These are phyloP conservation scores for Fraxinus sp. DNA, from an alignment of 305 asterid genomes.

Conservation along the genomic window DNA sequence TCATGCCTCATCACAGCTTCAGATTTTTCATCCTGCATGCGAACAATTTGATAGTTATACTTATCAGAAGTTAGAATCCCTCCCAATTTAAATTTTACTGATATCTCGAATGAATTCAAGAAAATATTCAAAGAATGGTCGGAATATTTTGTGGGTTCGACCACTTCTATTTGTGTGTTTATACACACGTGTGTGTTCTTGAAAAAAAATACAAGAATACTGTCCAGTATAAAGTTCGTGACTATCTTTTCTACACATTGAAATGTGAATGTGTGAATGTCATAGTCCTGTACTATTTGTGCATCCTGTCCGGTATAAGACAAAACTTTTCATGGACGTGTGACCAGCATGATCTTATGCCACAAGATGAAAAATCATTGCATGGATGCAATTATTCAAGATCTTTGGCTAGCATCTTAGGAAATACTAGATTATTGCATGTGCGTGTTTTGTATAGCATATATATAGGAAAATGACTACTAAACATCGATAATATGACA, in stretches of 20 bases:
- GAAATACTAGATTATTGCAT: neutral
- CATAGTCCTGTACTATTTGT: neutral
- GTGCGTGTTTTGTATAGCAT: neutral
- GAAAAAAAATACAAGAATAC: neutral
- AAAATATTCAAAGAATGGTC: neutral
- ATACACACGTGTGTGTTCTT: neutral
- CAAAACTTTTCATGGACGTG: neutral
- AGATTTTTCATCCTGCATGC: neutral
- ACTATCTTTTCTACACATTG: neutral
- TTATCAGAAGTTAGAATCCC: neutral
- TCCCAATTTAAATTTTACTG: neutral
- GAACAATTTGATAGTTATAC: neutral
- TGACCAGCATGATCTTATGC: neutral
- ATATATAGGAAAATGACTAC: too few species aligned
- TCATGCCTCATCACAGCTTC: neutral
- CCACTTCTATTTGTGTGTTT: neutral
- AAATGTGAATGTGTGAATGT: neutral
- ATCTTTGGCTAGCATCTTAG: neutral
- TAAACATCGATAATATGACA: neutral
- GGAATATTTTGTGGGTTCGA: neutral
- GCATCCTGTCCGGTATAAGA: neutral
- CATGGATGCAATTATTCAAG: neutral
- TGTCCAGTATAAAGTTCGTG: neutral
- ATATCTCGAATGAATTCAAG: neutral
- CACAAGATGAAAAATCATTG: neutral